Evolutionary conservation across 352 stramenopile genomes (phyloP).

Genomic region (Globisporangium mamillatum): DNA sequence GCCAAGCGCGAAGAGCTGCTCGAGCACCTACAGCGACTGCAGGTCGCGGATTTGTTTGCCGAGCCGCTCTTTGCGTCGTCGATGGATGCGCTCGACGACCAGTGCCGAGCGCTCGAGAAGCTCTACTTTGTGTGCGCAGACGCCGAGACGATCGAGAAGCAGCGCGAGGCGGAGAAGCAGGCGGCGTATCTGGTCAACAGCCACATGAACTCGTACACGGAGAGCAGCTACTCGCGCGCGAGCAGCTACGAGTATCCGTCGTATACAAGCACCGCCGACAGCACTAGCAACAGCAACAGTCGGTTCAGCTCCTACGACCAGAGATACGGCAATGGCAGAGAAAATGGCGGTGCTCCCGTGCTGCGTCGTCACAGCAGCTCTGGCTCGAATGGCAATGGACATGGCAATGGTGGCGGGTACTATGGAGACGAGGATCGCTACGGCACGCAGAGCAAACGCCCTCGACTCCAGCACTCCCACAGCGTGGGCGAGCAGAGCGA

Average conservation of each 20-base stretch:
- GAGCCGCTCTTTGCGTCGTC: constrained; percentile 26
- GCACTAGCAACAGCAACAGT: neutral
- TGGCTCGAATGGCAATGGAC: constrained; percentile 7
- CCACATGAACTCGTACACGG: constrained; percentile 11
- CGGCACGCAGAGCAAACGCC: constrained; percentile 39
- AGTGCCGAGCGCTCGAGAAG: constrained; percentile 44
- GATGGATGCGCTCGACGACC: constrained; percentile 38
- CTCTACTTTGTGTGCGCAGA: constrained; percentile 57
- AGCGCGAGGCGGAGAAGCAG: constrained; percentile 51
- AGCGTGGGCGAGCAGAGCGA: constrained; percentile 41
- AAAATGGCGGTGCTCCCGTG: constrained; percentile 17
- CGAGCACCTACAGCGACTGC: constrained; percentile 39
- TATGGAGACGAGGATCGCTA: constrained; percentile 25
- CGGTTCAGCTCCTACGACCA: neutral
- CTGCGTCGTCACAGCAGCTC: constrained; percentile 51
- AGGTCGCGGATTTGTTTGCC: constrained; percentile 45
- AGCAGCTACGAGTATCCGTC: constrained; percentile 10
- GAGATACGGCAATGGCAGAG: constrained; percentile 15
- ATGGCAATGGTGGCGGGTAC: neutral
- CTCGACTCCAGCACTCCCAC: constrained; percentile 62
- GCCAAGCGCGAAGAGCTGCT: constrained; percentile 63
- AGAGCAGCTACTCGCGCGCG: constrained; percentile 2
- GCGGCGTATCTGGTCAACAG: constrained; percentile 28
- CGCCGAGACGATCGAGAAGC: constrained; percentile 47
- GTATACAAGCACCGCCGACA: neutral